Evolutionary conservation across 208 protist genomes (phyloP).

Genomic region (Trypanosoma avium): DNA sequence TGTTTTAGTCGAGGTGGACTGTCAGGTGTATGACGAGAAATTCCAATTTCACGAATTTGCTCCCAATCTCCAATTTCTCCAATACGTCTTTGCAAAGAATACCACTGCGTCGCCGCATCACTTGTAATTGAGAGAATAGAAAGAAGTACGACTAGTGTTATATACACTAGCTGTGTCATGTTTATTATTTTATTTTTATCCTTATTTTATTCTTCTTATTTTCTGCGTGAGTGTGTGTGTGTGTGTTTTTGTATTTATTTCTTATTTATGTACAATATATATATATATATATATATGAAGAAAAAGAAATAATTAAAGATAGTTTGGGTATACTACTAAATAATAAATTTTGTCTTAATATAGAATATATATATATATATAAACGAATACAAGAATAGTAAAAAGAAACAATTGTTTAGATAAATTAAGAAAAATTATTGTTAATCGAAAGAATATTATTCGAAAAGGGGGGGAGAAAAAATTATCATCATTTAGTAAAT

Average conservation of each 20-base stretch:
- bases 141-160: too few relatives aligned
- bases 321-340: too few relatives aligned
- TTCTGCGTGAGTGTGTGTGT: not conserved
- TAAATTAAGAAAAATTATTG: not conserved
- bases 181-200: not conserved
- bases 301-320: not conserved
- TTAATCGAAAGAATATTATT: too few relatives aligned
- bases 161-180: too few relatives aligned
- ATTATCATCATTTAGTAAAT: too few relatives aligned
- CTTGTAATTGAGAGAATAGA: conserved; percentile 4
- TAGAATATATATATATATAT: too few relatives aligned
- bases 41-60: conserved; percentile 44
- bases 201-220: not conserved
- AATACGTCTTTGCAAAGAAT: conserved; percentile 67
- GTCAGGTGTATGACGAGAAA: too few relatives aligned
- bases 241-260: too few relatives aligned
- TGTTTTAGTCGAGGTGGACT: too few relatives aligned
- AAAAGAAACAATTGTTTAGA: not conserved
- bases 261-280: too few relatives aligned
- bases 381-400: conserved; percentile 10
- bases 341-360: too few relatives aligned
- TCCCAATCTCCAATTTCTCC: conserved; percentile 50
- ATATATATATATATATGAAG: not conserved
- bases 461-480: too few relatives aligned
- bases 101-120: conserved; percentile 51